Evolutionary conservation across 179 eudicot species (phyloP).

Genomic region (Carnegiea gigantea): DNA sequence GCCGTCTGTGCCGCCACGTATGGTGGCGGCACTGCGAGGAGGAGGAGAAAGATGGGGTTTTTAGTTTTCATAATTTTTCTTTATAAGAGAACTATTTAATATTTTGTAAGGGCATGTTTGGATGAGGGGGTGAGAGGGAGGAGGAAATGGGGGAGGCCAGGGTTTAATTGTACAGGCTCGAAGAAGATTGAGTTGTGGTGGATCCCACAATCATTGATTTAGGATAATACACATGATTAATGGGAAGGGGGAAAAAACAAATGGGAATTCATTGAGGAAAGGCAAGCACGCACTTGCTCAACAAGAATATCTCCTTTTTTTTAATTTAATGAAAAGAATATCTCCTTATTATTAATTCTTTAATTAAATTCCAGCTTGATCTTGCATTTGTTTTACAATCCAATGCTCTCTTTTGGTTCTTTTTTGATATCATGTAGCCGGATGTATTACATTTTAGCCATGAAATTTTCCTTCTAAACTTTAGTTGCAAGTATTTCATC

Average conservation of each 20-base stretch:
- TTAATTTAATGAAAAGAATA: too few relatives aligned
- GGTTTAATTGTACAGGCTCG: background rate
- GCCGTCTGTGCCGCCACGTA: conserved; percentile 14
- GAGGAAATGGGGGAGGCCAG: background rate
- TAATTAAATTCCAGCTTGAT: background rate
- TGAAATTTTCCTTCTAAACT: too few relatives aligned
- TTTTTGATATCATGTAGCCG: too few relatives aligned
- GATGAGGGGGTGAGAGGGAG: background rate
- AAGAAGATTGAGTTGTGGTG: background rate
- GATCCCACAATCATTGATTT: conserved; percentile 14
- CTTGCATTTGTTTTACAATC: background rate
- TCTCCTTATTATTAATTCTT: too few relatives aligned
- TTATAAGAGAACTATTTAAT: background rate
- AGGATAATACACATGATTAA: background rate
- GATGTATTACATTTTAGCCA: too few relatives aligned
- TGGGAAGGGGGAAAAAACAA: background rate
- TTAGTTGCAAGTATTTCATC: too few relatives aligned
- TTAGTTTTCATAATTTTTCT: background rate
- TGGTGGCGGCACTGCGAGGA: background rate
- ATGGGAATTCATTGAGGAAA: background rate
- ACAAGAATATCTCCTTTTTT: background rate
- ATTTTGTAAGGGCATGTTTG: background rate
- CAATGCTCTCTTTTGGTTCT: background rate
- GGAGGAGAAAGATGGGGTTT: background rate
- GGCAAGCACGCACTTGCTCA: background rate